Base-by-base conservation (phyloP, 2,329 filamentous ascomycete species). In the Tolypocladium inflatum region DNA sequence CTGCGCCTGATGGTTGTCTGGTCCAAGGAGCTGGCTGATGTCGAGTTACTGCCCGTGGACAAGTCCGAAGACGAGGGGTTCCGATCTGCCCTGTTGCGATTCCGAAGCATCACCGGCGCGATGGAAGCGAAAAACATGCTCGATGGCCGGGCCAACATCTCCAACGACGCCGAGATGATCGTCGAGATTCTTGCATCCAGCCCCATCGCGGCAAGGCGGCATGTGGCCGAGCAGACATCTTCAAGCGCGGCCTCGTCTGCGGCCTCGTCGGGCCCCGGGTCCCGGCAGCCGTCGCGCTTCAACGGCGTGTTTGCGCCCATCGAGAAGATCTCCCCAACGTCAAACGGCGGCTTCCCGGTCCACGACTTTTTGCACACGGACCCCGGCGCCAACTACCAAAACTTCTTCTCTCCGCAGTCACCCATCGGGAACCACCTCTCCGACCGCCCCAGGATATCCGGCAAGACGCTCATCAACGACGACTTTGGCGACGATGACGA, bases 391-490 rank as follows among this genome's bases (percentile, higher is more conserved):
- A 76, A 79, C 59, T 84, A 84, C 63, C 83, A 86, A 63, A 84
- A 77, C 60, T 73, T 90, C 33, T 91, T 90, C 72, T 88, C 86
- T 15, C 84, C 87, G 1, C 87, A 88, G 63, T 90, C 88, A 7
- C 88, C 88, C 1, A 86, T 90, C 57, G 85, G 84, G 48, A 88
- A 86, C 66, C 83, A 87, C 56, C 77, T 88, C n/a, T 76, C 77
- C n/a, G 85, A 86, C 60, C 78, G 80, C 55, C 73, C 77, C 19
- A 79, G 83, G 58, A 77, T 83, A 42, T 82, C 83, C 3, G 86
- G 88, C 64, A 91, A 90, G 71, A 82, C 84, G 3, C 76, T 91
- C 55, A 91, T 91, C 71, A 87, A 83, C 63, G 83, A 88, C 64
- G 84, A 89, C 66, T 69, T 69, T 26, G 80, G 80, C 19, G 84